These are phyloP conservation scores for Breviolum minutum DNA, from an alignment of 73 alveolate genomes.

Conservation along the genomic window DNA sequence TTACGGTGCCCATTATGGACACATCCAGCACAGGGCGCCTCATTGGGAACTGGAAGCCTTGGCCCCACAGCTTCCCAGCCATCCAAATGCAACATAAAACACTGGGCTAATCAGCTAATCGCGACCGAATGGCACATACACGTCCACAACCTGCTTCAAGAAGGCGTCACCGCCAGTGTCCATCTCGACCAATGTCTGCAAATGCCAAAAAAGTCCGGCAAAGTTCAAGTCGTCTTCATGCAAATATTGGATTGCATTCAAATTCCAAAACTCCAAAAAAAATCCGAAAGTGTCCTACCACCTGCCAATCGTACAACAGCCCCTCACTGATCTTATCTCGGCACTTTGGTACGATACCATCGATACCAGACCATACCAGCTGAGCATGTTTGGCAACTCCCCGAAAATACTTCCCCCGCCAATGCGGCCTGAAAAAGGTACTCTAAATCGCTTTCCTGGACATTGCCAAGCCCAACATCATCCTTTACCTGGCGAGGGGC, in stretches of 20 bases:
- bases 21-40: background rate
- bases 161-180: slow-evolving; percentile 92
- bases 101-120: background rate
- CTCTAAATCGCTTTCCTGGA: slow-evolving; percentile 47
- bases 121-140: slow-evolving; percentile 28
- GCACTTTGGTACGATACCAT: background rate
- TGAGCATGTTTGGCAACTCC: no score
- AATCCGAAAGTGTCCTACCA: no score
- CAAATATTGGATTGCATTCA: no score
- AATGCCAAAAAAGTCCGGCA: background rate
- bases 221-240: no score
- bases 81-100: background rate
- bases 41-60: slow-evolving; percentile 68
- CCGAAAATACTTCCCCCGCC: no score
- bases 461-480: slow-evolving; percentile 76
- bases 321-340: background rate
- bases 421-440: slow-evolving; percentile 63
- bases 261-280: no score
- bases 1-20: background rate
- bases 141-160: slow-evolving; percentile 79
- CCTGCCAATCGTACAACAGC: background rate
- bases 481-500: slow-evolving; percentile 41
- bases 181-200: slow-evolving; percentile 82
- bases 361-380: background rate
- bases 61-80: background rate